Evolutionary conservation across 202 grass and related monocot genomes (phyloP).

Genomic region (Panicum virgatum): DNA sequence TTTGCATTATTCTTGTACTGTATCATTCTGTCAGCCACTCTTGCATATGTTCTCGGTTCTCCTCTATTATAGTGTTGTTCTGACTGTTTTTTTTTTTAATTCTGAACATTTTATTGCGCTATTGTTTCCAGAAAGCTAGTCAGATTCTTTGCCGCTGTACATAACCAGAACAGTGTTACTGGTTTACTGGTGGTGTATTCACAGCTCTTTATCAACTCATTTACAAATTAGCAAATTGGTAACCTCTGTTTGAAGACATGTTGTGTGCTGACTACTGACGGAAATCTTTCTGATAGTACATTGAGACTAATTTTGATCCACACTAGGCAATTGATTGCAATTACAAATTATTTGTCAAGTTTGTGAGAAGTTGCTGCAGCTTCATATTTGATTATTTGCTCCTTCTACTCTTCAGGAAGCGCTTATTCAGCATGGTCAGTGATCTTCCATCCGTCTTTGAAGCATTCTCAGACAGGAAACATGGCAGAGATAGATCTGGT

Average conservation of each 20-base stretch:
- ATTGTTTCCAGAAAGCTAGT: not conserved
- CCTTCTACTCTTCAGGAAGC: conserved; percentile 57
- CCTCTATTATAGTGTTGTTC: conserved; percentile 8
- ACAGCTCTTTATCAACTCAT: not conserved
- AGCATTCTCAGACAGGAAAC: conserved; percentile 61
- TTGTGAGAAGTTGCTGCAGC: not conserved
- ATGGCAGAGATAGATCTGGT: conserved; percentile 60
- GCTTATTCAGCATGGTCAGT: conserved; percentile 93
- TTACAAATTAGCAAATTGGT: not conserved
- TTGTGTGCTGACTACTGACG: not conserved
- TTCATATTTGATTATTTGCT: conserved; percentile 18
- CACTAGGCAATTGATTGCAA: not conserved
- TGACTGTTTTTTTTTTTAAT: not conserved
- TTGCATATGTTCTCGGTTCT: not conserved
- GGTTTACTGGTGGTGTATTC: not conserved
- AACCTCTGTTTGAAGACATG: not conserved
- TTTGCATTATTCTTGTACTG: not conserved
- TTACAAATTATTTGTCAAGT: not conserved
- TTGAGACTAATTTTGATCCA: not conserved
- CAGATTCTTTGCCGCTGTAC: not conserved
- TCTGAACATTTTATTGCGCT: not conserved
- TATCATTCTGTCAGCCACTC: not conserved
- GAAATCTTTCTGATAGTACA: not conserved
- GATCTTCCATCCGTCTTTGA: conserved; percentile 82
- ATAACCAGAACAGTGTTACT: not conserved